Conservation (phyloP, 106 monocot species). For the Allium cepa region DNA sequence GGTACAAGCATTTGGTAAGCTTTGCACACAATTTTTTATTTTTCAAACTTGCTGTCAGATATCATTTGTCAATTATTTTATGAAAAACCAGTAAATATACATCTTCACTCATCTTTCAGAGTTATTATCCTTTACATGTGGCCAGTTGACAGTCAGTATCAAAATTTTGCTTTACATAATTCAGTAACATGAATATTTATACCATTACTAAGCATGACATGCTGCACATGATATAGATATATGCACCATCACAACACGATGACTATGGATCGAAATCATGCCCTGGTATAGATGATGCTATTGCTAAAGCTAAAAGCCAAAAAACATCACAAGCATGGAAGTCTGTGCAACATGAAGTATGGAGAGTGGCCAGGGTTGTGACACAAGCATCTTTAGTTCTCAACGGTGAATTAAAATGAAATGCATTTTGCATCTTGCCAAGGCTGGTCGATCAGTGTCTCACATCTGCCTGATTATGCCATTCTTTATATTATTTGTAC, state of each 20-base stretch:
- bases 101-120: too few species aligned
- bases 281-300: slow-evolving; percentile 61
- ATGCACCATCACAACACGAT: slow-evolving; percentile 45
- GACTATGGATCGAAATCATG: slow-evolving; percentile 61
- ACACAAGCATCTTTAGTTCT: slow-evolving; percentile 44
- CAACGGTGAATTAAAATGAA: slow-evolving; percentile 37
- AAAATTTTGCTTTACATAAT: too few species aligned
- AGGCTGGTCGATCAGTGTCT: too few species aligned
- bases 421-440: background rate
- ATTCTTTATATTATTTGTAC: too few species aligned
- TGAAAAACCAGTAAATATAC: too few species aligned
- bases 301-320: slow-evolving; percentile 27
- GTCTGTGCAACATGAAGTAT: slow-evolving; percentile 54
- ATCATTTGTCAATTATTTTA: too few species aligned
- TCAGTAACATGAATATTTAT: too few species aligned
- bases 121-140: too few species aligned
- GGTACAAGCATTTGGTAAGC: slow-evolving; percentile 81
- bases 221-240: slow-evolving; percentile 25
- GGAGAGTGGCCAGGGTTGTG: slow-evolving; percentile 51
- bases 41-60: too few species aligned
- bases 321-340: slow-evolving; percentile 44
- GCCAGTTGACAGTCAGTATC: too few species aligned
- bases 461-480: too few species aligned
- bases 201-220: too few species aligned
- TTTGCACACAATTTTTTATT: background rate